Conservation (phyloP, 2,329 filamentous ascomycete species). For the Aspergillus ustus region DNA sequence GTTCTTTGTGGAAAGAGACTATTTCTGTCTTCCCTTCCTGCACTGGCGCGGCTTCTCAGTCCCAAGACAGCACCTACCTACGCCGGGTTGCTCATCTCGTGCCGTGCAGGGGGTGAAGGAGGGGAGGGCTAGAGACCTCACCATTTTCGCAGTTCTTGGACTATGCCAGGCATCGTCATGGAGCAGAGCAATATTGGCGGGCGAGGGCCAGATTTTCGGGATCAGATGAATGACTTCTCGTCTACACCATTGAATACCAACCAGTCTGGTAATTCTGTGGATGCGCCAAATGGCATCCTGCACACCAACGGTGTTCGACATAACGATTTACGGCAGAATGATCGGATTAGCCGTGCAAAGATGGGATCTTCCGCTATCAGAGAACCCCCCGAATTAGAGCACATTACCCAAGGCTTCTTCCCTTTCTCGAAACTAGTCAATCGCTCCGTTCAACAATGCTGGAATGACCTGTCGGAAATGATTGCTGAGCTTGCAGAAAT, state of each 20-base stretch:
- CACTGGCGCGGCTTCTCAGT: constrained; percentile 26
- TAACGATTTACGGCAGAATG: constrained; percentile 17
- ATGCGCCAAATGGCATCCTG: constrained; percentile 29
- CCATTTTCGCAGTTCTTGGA: constrained; percentile 29
- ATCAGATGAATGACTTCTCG: constrained; percentile 32
- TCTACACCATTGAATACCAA: constrained; percentile 20
- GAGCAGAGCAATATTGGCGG: constrained; percentile 39
- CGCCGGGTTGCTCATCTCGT: constrained; percentile 29
- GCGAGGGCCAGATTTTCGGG: constrained; percentile 29
- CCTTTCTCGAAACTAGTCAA: constrained; percentile 75
- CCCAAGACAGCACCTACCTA: constrained; percentile 22
- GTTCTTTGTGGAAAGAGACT: constrained; percentile 19
- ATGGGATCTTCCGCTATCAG: constrained; percentile 5
- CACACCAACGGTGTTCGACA: constrained; percentile 34
- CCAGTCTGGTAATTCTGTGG: constrained; percentile 22
- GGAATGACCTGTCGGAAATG: constrained; percentile 74
- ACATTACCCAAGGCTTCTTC: constrained; percentile 77
- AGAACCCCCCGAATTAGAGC: constrained; percentile 59
- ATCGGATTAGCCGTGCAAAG: constrained; percentile 13
- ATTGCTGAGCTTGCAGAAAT: constrained; percentile 73
- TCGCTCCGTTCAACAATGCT: constrained; percentile 80
- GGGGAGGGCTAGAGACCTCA: constrained; percentile 30
- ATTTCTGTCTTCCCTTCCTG: constrained; percentile 33
- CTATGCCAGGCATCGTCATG: constrained; percentile 50
- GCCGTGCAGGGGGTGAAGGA: constrained; percentile 35